phyloP scores from a whole-genome alignment of 2,329 filamentous ascomycete genomes.

The Ustulina deusta region DNA sequence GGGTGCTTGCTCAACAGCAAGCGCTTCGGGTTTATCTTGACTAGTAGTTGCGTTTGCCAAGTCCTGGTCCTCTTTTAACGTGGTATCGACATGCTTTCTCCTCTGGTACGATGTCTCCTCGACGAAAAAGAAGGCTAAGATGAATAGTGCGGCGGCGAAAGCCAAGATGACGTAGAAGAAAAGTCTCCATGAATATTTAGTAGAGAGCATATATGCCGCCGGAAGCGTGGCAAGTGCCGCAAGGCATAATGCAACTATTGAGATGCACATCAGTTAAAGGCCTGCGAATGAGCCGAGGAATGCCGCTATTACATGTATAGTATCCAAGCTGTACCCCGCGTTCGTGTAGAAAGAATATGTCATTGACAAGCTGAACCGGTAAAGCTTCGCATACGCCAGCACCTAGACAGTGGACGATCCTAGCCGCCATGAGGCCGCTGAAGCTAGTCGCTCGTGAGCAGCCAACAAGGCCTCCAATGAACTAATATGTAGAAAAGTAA shows the following conservation, averaged over 20 bases:
- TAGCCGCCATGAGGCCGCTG: constrained; percentile 54
- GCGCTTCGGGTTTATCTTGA: constrained; percentile 46
- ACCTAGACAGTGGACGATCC: constrained; percentile 56
- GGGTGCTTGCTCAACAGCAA: constrained; percentile 38
- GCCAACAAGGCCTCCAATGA: constrained; percentile 56
- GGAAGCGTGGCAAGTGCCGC: constrained; percentile 68
- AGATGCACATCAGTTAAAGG: constrained; percentile 14
- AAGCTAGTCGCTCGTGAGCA: constrained; percentile 54
- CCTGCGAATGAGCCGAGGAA: too few relatives aligned
- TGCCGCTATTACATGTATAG: constrained; percentile 61
- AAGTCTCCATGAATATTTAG: constrained; percentile 68
- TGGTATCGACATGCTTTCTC: constrained; percentile 31
- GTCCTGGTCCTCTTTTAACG: constrained; percentile 12
- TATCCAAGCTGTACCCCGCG: constrained; percentile 67
- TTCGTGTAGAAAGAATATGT: constrained; percentile 61
- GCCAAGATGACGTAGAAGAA: constrained; percentile 72
- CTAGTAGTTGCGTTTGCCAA: constrained; percentile 8
- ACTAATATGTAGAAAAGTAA: constrained; percentile 50
- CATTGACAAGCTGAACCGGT: constrained; percentile 60
- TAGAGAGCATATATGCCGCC: constrained; percentile 71
- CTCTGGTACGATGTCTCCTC: constrained; percentile 63
- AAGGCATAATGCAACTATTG: constrained; percentile 64
- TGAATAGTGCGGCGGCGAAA: constrained; percentile 59
- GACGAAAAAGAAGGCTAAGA: constrained; percentile 64
- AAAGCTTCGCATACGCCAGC: constrained; percentile 59